phyloP scores from a whole-genome alignment of 495 filamentous ascomycete genomes.

The Neurospora tetraspora region DNA sequence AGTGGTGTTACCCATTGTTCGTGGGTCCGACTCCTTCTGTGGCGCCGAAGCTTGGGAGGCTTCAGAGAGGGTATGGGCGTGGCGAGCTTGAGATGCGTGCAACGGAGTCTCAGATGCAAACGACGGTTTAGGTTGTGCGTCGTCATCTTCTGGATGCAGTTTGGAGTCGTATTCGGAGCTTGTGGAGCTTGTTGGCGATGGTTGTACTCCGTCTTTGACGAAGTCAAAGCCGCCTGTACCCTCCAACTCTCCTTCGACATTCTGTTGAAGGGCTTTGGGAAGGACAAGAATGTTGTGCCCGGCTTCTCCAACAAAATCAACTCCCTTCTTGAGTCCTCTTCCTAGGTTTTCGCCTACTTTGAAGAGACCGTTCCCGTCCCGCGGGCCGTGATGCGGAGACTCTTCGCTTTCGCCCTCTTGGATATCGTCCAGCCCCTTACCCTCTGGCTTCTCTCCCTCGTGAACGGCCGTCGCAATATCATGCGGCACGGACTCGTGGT shows the following conservation, averaged over 20 bases:
- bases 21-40: constrained; percentile 21
- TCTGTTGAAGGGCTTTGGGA: constrained; percentile 45
- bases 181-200: constrained; percentile 14
- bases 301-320: constrained; percentile 37
- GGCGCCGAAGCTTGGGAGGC: constrained; percentile 24
- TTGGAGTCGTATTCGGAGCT: constrained; percentile 12
- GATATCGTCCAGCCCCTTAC: constrained; percentile 15
- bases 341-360: constrained; percentile 28
- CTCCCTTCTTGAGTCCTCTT: constrained; percentile 29
- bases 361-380: constrained; percentile 20
- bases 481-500: constrained; percentile 71
- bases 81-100: constrained; percentile 11
- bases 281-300: background rate
- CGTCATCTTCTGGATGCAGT: constrained; percentile 6
- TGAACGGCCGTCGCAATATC: constrained; percentile 57
- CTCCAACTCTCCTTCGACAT: constrained; percentile 48
- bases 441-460: constrained; percentile 24
- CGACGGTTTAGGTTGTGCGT: constrained; percentile 20
- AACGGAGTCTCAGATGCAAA: constrained; percentile 22
- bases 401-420: constrained; percentile 20
- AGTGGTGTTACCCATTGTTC: constrained; percentile 31
- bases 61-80: constrained; percentile 25
- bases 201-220: constrained; percentile 13
- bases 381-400: constrained; percentile 7
- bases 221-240: constrained; percentile 45